Percentiles rank a stretch among this genome's conserved stretches.
Evolutionary conservation across 2,329 filamentous ascomycete genomes (phyloP).

Genomic region (Canariomyces notabilis): DNA sequence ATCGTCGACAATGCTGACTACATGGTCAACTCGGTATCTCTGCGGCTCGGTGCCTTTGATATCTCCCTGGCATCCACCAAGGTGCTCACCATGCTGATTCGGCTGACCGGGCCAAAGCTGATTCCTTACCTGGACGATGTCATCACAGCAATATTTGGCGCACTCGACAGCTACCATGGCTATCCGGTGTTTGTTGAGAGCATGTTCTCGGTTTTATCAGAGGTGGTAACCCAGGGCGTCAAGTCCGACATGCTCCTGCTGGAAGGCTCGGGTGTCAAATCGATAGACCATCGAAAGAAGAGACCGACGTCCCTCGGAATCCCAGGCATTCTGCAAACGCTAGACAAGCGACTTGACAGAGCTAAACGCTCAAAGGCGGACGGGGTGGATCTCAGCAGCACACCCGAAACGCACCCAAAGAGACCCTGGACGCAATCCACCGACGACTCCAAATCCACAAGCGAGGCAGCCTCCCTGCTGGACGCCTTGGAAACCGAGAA

Average conservation of each 20-base stretch:
- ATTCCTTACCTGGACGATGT: slow-evolving; percentile 90
- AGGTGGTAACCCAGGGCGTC: slow-evolving; percentile 77
- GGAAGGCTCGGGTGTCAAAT: slow-evolving; percentile 34
- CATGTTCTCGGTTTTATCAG: slow-evolving; percentile 75
- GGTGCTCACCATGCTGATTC: slow-evolving; percentile 91
- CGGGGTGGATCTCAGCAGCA: slow-evolving; percentile 24
- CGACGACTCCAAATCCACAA: slow-evolving; percentile 29
- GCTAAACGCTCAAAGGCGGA: slow-evolving; percentile 30
- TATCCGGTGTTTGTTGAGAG: slow-evolving; percentile 82
- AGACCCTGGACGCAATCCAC: slow-evolving; percentile 31
- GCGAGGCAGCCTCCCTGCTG: slow-evolving; percentile 18
- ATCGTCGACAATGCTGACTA: slow-evolving; percentile 93
- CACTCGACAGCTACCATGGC: slow-evolving; percentile 91
- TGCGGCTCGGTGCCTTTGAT: slow-evolving; percentile 87
- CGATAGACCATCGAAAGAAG: slow-evolving; percentile 40
- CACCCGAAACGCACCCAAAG: slow-evolving; percentile 30
- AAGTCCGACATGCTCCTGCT: slow-evolving; percentile 50
- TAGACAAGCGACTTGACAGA: slow-evolving; percentile 58
- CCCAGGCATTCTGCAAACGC: slow-evolving; percentile 47
- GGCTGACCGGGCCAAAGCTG: slow-evolving; percentile 72
- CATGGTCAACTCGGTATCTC: slow-evolving; percentile 84
- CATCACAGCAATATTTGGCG: slow-evolving; percentile 83
- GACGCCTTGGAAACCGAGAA: too few relatives aligned
- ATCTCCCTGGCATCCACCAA: slow-evolving; percentile 87
- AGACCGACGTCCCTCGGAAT: slow-evolving; percentile 33